Evolutionary conservation across 1,284 basidiomycete species (phyloP), one percentile per base, ranked within the genome.

Genomic region (Anthracocystis walkeri): DNA sequence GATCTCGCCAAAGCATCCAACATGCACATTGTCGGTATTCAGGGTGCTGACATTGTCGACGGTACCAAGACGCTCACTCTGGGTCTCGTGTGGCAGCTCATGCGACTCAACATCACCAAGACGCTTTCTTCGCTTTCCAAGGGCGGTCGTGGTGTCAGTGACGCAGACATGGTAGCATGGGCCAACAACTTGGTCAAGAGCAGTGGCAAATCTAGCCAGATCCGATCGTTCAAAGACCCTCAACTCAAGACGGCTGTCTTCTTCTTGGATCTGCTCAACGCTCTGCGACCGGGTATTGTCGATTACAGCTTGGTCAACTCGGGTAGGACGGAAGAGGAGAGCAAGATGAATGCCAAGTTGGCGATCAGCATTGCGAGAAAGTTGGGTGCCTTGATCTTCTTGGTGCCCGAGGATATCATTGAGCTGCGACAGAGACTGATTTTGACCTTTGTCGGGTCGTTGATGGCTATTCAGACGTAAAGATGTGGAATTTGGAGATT

Each of bases 331-430:
- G 95, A 94, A 77, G 97, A 99, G 73, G 94, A 97, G 64, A 90
- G 93, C 84, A 90, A 91, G 83, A 91, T 94, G 87, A 99, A 99
- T 84, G 95, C 94, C 11, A 64, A 72, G 35, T 87, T 99, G 71
- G 97, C 95, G 18, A 99, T 99, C 81, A 96, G 94, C 6, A 97
- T 99, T 81, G 95, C 96, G 23, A 90, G 96, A 84, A 99, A 99
- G 90, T 91, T 97, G 90, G 94, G 95, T 60, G 94, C 94, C 4
- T 87, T 98, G 81, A 98, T 99, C 83, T 98, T 98, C 89, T 88
- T 99, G 68, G 97, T 99, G 0, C 95, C 96, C 1, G 97, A 99
- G 86, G 95, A 87, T 62, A 85, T 87, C 58, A 84, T 87, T 12
- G 84, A 84, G 67, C 71, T 77, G 58, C 56, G 79, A 50, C 86